Evolutionary conservation across 2,329 filamentous ascomycete genomes (phyloP), one percentile per base, ranked within the genome.

Genomic region (Phaeosphaeria sp.): DNA sequence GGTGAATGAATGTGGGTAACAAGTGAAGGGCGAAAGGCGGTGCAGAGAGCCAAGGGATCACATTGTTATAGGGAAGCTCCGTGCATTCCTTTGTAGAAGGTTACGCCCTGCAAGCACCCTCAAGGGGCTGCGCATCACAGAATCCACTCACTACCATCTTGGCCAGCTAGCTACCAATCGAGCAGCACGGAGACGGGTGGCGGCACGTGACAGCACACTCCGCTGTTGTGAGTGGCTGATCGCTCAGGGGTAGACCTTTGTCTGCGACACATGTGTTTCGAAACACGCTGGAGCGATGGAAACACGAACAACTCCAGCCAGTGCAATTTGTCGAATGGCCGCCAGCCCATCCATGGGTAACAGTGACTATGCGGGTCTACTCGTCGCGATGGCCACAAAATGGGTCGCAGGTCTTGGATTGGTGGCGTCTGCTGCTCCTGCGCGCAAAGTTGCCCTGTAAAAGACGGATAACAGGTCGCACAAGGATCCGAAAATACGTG

Each of bases 231-330:
- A 71, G 69, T 71, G 68, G 68, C 13, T 30, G 49, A 25, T 43
- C 25, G 40, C 42, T 24, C 36, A 47, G 21, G 7, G 54, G 51
- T 21, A 22, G 40, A 21, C 39, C 20, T 43, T 48, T 33, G 13
- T 44, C 24, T 51, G 50, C 50, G 45, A 50, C 40, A 30, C 47
- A 44, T 21, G 24, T 59, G 67, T 70, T 68, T 68, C 66, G 63
- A 70, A 69, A 67, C 63, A 61, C 42, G 43, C 47, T 42, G 40
- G 21, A 36, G 30, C 8, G 45, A 53, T 54, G 53, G 54, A 54
- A 44, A 55, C 25, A 22, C 11, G 49, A 53, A 53, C 67, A 69
- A 60, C 63, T 63, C 66, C 66, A 55, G 66, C 67, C 65, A 66
- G 63, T 57, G 39, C 53, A 36, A 50, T 22, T 53, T 22, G 27